Evolutionary conservation across 1,284 basidiomycete species (phyloP), one percentile per base, ranked within the genome.

Genomic region (Peniophora sp.): DNA sequence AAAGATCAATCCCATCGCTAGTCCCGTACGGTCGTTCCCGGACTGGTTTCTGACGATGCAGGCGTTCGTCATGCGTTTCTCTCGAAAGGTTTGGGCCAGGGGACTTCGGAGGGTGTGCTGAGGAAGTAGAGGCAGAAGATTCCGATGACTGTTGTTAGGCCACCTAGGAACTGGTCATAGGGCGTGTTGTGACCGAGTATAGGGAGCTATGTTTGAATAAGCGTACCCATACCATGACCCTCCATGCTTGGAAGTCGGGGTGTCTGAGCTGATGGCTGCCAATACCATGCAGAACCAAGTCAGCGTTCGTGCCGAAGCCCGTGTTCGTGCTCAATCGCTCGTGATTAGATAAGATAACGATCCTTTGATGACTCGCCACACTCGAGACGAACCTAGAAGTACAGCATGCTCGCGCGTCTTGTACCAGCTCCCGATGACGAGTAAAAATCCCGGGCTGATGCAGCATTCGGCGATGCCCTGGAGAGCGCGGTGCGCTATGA

Each of bases 401-500:
- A 48, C 18, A 58, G 55, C 37, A 36, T 58, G 57, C 39, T 58
- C 57, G 14, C 27, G 17, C 14, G 51, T 44, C 20, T 47, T 52
- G 27, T 56, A 58, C 55, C 55, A 56, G 18, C 51, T 56, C 2
- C 57, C 53, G 34, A 55, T 45, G 24, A 58, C 50, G 18, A 58
- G 53, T 23, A 58, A 50, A 47, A 58, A 58, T 24, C 57, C 55
- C 6, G 57, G 57, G 47, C 48, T 51, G 42, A 58, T 58, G 50
- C 53, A 54, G 37, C 57, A 58, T 47, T 58, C 53, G 24, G 54
- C 54, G 14, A 58, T n/a, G 47, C 57, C 57, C 45, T 58, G 57
- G 11, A 57, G 54, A 2, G 54, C 57, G n/a, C 57, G 55, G 3
- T 55, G 51, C 32, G 37, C 49, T 11, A 55, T 42, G 17, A 57